phyloP scores from a whole-genome alignment of 2,329 filamentous ascomycete genomes.

The Aureobasidium uvarum region DNA sequence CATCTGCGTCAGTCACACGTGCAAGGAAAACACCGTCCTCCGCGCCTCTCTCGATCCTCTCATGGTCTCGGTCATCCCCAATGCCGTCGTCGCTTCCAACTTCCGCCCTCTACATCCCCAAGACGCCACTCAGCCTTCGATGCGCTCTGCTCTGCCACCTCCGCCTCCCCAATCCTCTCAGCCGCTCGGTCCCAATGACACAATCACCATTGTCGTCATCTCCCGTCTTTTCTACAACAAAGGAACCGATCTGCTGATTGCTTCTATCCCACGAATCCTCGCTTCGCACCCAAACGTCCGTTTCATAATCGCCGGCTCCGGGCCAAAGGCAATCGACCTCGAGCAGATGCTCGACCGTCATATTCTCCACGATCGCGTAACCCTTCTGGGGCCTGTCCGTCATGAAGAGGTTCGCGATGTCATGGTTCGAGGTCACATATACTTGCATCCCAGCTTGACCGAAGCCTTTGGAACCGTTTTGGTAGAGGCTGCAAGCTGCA shows the following conservation, averaged over 20 bases:
- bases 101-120: constrained; percentile 68
- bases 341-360: constrained; percentile 88
- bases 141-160: constrained; percentile 44
- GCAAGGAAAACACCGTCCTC: constrained; percentile 97
- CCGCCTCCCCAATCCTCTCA: constrained; percentile 57
- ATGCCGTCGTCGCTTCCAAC: constrained; percentile 94
- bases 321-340: constrained; percentile 93
- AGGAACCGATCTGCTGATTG: constrained; percentile 94
- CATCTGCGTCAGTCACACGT: constrained; percentile 97
- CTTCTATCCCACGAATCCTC: constrained; percentile 88
- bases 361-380: constrained; percentile 81
- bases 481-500: constrained; percentile 93
- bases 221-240: constrained; percentile 99
- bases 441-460: constrained; percentile 89
- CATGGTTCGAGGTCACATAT: constrained; percentile 96
- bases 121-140: constrained; percentile 40
- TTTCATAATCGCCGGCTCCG: constrained; percentile 94
- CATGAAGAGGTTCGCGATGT: constrained; percentile 97
- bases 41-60: constrained; percentile 90
- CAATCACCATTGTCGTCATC: constrained; percentile 94
- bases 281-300: constrained; percentile 87
- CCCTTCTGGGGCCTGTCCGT: constrained; percentile 85
- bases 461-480: constrained; percentile 98
- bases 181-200: constrained; percentile 75
- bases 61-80: constrained; percentile 97